phyloP scores from a whole-genome alignment of 1,284 basidiomycete genomes.

The Porodaedalea pini region DNA sequence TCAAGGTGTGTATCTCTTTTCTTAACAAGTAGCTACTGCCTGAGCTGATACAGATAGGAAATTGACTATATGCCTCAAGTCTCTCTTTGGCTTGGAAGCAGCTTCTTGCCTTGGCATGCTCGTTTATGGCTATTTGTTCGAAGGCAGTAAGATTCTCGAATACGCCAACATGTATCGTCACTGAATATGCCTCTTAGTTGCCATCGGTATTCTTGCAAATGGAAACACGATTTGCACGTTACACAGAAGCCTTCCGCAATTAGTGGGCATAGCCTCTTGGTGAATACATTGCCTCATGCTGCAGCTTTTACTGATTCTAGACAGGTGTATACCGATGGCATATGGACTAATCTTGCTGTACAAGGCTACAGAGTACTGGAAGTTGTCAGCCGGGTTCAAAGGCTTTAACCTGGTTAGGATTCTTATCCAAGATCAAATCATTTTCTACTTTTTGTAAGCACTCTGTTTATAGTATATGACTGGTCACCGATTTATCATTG shows the following conservation, averaged over 20 bases:
- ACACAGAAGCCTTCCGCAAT: no score
- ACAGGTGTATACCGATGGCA: not conserved
- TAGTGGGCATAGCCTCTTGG: not conserved
- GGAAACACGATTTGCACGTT: no score
- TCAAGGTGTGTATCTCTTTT: not conserved
- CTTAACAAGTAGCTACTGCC: not conserved
- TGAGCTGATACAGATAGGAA: not conserved
- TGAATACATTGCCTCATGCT: not conserved
- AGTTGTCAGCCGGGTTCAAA: not conserved
- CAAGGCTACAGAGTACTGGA: slow-evolving; percentile 5
- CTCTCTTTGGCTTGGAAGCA: not conserved
- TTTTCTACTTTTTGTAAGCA: slow-evolving; percentile 4
- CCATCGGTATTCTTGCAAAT: no score
- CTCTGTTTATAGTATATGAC: no score
- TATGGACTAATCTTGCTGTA: slow-evolving; percentile 2
- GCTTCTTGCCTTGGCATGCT: not conserved
- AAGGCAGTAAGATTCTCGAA: not conserved
- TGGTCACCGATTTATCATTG: not conserved
- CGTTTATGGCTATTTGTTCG: not conserved
- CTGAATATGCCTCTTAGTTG: not conserved
- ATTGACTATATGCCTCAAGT: not conserved
- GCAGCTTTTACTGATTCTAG: not conserved
- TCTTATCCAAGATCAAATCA: slow-evolving; percentile 6
- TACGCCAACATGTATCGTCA: not conserved
- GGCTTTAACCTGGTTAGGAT: slow-evolving; percentile 2